Base-by-base conservation (phyloP, 2,329 filamentous ascomycete species). In the Trichoderma sp. region DNA sequence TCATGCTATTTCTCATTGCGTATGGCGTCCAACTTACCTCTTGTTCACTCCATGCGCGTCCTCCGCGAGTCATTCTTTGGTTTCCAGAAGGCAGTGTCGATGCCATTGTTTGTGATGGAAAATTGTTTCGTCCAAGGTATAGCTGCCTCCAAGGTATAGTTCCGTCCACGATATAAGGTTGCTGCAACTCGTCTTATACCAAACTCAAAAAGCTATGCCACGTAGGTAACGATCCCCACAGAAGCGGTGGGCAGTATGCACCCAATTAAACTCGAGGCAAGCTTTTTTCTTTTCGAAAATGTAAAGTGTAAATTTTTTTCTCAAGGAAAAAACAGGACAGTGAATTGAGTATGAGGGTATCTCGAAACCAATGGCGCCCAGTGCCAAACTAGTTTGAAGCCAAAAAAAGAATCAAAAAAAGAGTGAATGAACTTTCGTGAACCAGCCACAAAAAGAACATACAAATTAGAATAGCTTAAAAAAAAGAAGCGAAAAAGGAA, bases 41-140 rank as follows among this genome's bases (percentile, higher is more conserved):
- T 79, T 94, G 92, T 78, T 94, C 92, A 72, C 91, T 94, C 92
- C 92, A 95, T 69, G 92, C 92, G 79, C 92, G 86, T 74, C 92
- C 91, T 73, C 92, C 91, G 72, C 91, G 91, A 62, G 90, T 91
- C 70, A 91, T 43, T 43, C 16, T 43, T n/a, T 19, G 40, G 40
- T 10, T 43, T 43, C 16, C 40, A 89, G 27, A 88, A 86, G 71
- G 86, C 81, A 82, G 91, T 92, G 71, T 43, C 14, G 40, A 8
- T 43, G 83, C 79, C 37, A 81, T 78, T 74, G 85, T 80, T 72
- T 84, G 83, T 74, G 83, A 82, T 60, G 83, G 84, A 78, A 86
- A 84, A 89, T 86, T 72, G 55, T 71, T 31, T 11, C 11, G 13
- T 13, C 35, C 10, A 13, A 37, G 35, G 4, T 19, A 40, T 40